Evolutionary conservation across 129 eudicot genomes (phyloP).

Genomic region (Arctium minus): DNA sequence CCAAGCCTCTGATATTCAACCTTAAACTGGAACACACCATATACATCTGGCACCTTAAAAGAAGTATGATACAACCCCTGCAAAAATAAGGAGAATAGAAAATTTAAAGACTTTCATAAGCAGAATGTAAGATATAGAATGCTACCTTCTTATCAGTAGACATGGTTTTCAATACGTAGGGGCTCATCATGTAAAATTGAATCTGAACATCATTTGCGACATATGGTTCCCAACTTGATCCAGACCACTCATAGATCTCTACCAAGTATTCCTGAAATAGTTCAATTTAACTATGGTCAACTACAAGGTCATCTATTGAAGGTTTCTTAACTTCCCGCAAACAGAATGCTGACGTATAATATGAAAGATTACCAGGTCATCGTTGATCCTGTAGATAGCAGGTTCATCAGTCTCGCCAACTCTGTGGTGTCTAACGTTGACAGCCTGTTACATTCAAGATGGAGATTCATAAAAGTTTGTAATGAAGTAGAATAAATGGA

Average conservation of each 20-base stretch:
- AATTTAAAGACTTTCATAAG: background rate
- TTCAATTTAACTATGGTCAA: background rate
- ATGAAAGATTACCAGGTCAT: constrained; percentile 64
- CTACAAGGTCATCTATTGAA: background rate
- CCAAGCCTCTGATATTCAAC: constrained; percentile 97
- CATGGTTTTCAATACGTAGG: constrained; percentile 81
- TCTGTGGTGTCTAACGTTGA: constrained; percentile 81
- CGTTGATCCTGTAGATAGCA: constrained; percentile 83
- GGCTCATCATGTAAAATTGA: constrained; percentile 99
- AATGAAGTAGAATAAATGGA: background rate
- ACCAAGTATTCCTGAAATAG: constrained; percentile 70
- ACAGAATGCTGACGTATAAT: background rate
- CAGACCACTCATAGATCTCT: constrained; percentile 92
- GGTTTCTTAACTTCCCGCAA: background rate
- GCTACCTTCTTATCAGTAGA: constrained; percentile 72
- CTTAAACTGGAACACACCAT: constrained; percentile 97
- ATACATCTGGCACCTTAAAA: constrained; percentile 95
- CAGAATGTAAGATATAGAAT: constrained; percentile 1
- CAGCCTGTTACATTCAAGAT: constrained; percentile 54
- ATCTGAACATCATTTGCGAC: constrained; percentile 84
- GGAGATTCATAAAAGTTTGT: constrained; percentile 1
- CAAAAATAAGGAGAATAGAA: background rate
- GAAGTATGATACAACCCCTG: constrained; percentile 76
- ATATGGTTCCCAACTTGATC: constrained; percentile 86
- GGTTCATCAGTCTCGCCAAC: constrained; percentile 89